Conservation (phyloP, 768 basidiomycete species). For the Xerocomellus dryophilus region DNA sequence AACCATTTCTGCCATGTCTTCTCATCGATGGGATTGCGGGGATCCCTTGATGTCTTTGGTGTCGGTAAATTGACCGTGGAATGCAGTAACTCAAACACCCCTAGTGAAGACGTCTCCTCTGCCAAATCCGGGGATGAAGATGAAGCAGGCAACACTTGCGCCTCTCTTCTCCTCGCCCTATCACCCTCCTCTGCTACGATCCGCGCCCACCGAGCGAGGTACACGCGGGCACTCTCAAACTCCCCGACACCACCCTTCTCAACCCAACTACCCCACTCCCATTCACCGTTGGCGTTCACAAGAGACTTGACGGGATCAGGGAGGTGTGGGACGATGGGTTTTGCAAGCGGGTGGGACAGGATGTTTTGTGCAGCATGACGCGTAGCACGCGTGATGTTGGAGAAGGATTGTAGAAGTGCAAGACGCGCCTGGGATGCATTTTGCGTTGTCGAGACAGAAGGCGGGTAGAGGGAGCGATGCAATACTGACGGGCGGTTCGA, state of each 20-base stretch:
- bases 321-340: slow-evolving; percentile 93
- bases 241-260: slow-evolving; percentile 92
- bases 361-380: slow-evolving; percentile 94
- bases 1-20: slow-evolving; percentile 80
- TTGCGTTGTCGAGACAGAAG: slow-evolving; percentile 49
- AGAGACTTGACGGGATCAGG: slow-evolving; percentile 91
- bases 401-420: slow-evolving; percentile 90
- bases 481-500: slow-evolving; percentile 71
- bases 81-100: slow-evolving; percentile 84
- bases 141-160: slow-evolving; percentile 59
- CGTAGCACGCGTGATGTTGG: slow-evolving; percentile 89
- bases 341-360: slow-evolving; percentile 91
- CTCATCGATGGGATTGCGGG: slow-evolving; percentile 71
- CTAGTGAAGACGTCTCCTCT: slow-evolving; percentile 71
- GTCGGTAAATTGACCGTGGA: slow-evolving; percentile 76
- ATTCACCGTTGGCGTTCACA: slow-evolving; percentile 86
- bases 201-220: slow-evolving; percentile 94
- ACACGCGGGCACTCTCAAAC: slow-evolving; percentile 94
- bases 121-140: slow-evolving; percentile 44
- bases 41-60: slow-evolving; percentile 80
- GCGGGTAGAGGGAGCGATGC: slow-evolving; percentile 66
- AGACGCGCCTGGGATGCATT: slow-evolving; percentile 68
- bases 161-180: slow-evolving; percentile 76
- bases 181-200: slow-evolving; percentile 99
- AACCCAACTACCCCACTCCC: slow-evolving; percentile 92